A percentile compares a stretch with the other conserved stretches of the same genome.
Conservation (phyloP, 306 rosid species). For the Malus fusca region DNA sequence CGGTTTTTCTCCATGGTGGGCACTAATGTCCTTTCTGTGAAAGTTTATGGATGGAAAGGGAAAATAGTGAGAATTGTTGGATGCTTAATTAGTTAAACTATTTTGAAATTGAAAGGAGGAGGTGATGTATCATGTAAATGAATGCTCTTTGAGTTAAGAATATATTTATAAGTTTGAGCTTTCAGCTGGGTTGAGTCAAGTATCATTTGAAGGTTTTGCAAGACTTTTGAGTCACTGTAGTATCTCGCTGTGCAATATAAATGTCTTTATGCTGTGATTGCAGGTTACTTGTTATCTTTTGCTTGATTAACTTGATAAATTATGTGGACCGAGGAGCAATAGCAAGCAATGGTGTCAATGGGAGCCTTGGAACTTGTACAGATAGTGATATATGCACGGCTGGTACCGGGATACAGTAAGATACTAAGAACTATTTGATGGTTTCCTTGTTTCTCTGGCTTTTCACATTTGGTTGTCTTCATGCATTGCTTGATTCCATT, state of each 20-base stretch:
- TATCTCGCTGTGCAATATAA: neutral
- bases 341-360: constrained; percentile 95
- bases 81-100: neutral
- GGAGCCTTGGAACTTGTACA: constrained; percentile 55
- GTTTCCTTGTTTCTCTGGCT: neutral
- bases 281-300: constrained; percentile 73
- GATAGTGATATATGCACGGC: constrained; percentile 49
- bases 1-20: neutral
- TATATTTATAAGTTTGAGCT: neutral
- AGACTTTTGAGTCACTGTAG: neutral
- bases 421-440: constrained; percentile 50
- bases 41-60: neutral
- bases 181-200: neutral
- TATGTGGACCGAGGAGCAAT: constrained; percentile 89
- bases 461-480: neutral
- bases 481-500: neutral
- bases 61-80: neutral
- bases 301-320: constrained; percentile 70
- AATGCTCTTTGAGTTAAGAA: neutral
- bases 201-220: neutral
- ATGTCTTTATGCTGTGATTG: constrained; percentile 14
- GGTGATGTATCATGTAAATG: neutral
- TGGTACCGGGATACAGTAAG: constrained; percentile 91
- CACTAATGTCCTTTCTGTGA: neutral
- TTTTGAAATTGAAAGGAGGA: neutral